Percentiles rank a stretch among this genome's conserved stretches.
phyloP scores from a whole-genome alignment of 257 asterid species.

The Osmanthus fragrans region DNA sequence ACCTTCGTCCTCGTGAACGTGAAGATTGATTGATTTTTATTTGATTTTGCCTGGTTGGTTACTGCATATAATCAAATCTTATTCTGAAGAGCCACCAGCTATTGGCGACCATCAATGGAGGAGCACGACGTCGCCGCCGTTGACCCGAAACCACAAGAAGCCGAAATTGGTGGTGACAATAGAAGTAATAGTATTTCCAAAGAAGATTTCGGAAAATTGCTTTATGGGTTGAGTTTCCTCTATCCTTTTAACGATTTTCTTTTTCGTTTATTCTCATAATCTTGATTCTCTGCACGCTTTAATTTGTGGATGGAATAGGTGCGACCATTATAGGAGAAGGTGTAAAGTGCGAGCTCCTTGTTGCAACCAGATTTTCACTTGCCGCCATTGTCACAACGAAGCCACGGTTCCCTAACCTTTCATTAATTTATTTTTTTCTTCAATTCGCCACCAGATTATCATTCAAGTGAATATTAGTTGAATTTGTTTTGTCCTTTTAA shows the following conservation, averaged over 20 bases:
- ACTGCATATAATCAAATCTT: neutral
- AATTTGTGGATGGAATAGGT: constrained; percentile 39
- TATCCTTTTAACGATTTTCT: neutral
- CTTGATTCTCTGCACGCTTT: neutral
- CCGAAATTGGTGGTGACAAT: constrained; percentile 23
- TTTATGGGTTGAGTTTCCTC: constrained; percentile 50
- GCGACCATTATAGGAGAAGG: constrained; percentile 82
- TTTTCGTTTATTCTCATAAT: neutral
- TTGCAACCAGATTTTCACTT: constrained; percentile 69
- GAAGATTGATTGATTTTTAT: neutral
- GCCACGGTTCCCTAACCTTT: constrained; percentile 45
- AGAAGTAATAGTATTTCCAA: constrained; percentile 19
- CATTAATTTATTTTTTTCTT: neutral
- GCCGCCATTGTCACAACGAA: constrained; percentile 96
- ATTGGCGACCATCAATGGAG: constrained; percentile 29
- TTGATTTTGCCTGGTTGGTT: neutral
- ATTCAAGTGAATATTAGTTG: neutral
- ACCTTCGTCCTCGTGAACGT: neutral
- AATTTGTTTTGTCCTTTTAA: neutral
- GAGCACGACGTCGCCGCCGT: constrained; percentile 26
- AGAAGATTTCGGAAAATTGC: constrained; percentile 60
- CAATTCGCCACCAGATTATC: neutral
- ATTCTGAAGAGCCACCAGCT: constrained; percentile 4
- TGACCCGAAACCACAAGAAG: constrained; percentile 1
- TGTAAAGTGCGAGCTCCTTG: constrained; percentile 89